Evolutionary conservation across 2,329 filamentous ascomycete species (phyloP), one percentile per base, ranked within the genome.

Genomic region (Escovopsis sp.): DNA sequence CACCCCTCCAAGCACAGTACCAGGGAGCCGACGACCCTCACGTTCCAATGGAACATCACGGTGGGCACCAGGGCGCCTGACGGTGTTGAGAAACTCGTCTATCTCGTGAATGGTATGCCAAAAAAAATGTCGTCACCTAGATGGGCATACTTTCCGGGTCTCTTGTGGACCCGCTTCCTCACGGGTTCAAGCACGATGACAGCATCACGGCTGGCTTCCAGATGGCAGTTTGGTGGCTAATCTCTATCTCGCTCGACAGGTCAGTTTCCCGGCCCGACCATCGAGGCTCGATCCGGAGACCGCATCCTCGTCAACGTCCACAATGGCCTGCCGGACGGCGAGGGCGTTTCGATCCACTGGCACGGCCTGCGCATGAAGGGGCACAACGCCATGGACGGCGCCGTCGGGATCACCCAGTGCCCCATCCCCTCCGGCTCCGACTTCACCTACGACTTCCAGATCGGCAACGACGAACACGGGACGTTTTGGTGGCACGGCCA

Each of bases 341-440:
- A 84, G 50, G 72, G 67, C 14, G 76, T 78, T 15, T 73, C 68
- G 41, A 64, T 86, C 9, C 82, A 87, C 54, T 86, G 81, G 60
- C 82, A 87, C 49, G 82, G 82, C 11, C 67, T 88, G 43, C 83
- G 73, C 50, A 79, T 85, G 57, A 81, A 81, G 51, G 79, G 78
- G 12, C 81, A 79, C 1, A 82, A 75, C 45, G 69, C 70, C 45
- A 82, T 84, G 76, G 76, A 80, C 46, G 76, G 76, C 35, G 74
- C 76, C 4, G 62, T 53, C 6, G 60, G 58, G 2, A 56, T 70
- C 15, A 70, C 65, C 0, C 65, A 72, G 47, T 71, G 68, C 42
- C 66, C 68, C 5, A 65, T 70, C 30, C 59, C 72, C 0, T 70
- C 75, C 0, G 71, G 70, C 0, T 49, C 65, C 7, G 63, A 61